Conservation (phyloP, 768 basidiomycete species). For the Pleurotus djamor region DNA sequence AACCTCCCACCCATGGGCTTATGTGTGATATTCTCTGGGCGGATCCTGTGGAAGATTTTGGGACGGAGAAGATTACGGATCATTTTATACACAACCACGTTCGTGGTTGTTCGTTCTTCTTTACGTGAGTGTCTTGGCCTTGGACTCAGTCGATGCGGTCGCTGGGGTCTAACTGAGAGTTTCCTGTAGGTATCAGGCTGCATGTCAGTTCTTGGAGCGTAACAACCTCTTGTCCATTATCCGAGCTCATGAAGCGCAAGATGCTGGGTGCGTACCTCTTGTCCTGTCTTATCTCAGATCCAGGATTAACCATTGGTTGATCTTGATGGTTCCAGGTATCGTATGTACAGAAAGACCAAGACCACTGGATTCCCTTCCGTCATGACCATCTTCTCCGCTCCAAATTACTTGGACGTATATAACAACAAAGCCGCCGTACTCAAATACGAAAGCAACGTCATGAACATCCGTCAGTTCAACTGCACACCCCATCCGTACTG, state of each 20-base stretch:
- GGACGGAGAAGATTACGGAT: constrained; percentile 87
- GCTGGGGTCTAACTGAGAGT: background rate
- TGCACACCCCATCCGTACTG: constrained; percentile 96
- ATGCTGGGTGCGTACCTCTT: constrained; percentile 74
- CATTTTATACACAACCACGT: constrained; percentile 96
- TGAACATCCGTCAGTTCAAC: constrained; percentile 99
- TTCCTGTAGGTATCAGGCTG: constrained; percentile 81
- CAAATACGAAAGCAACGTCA: constrained; percentile 98
- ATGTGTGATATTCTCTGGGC: constrained; percentile 99
- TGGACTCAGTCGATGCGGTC: background rate
- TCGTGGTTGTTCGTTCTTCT: constrained; percentile 96
- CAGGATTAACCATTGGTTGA: background rate
- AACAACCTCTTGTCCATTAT: constrained; percentile 98
- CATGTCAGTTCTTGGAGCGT: constrained; percentile 95
- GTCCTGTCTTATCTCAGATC: background rate
- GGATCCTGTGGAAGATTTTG: constrained; percentile 97
- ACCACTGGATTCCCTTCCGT: constrained; percentile 98
- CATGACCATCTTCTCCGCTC: constrained; percentile 99
- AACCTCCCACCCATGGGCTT: constrained; percentile 94
- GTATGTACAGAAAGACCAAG: constrained; percentile 99
- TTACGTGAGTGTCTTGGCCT: constrained; percentile 84
- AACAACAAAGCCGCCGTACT: constrained; percentile 99
- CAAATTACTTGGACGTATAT: constrained; percentile 98
- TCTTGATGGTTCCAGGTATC: constrained; percentile 54
- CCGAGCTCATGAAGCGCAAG: constrained; percentile 97